Evolutionary conservation across 2,329 filamentous ascomycete species (phyloP).

Genomic region (Xylariaceae sp.): DNA sequence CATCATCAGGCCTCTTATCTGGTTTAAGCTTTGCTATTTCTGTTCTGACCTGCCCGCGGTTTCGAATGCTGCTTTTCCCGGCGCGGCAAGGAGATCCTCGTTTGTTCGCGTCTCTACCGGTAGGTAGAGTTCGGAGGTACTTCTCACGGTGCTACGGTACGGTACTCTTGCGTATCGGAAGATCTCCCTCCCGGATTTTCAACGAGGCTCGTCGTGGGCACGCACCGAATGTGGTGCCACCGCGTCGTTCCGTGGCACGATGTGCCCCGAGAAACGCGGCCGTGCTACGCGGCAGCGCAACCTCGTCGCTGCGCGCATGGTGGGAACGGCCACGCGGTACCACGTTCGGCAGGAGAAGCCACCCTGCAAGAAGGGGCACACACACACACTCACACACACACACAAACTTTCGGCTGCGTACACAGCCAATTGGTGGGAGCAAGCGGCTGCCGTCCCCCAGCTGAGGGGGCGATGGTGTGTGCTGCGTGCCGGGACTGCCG

Average conservation of each 20-base stretch:
- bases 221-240: no score
- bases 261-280: slow-evolving; percentile 16
- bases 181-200: slow-evolving; percentile 14
- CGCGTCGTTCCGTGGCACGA: slow-evolving; percentile 21
- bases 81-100: no score
- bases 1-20: background rate
- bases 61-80: no score
- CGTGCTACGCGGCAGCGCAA: slow-evolving; percentile 20
- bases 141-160: no score
- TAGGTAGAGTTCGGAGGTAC: no score
- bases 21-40: slow-evolving; percentile 1
- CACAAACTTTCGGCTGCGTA: slow-evolving; percentile 21
- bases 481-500: background rate
- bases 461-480: slow-evolving; percentile 12
- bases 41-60: no score
- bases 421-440: slow-evolving; percentile 21
- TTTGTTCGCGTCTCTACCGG: no score
- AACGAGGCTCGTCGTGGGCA: no score
- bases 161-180: slow-evolving; percentile 21
- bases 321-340: slow-evolving; percentile 19
- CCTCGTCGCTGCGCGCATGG: slow-evolving; percentile 14
- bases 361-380: background rate
- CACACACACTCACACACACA: no score
- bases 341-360: slow-evolving; percentile 11
- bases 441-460: slow-evolving; percentile 6